phyloP scores from a whole-genome alignment of 306 rosid genomes.

The Castanea crenata region DNA sequence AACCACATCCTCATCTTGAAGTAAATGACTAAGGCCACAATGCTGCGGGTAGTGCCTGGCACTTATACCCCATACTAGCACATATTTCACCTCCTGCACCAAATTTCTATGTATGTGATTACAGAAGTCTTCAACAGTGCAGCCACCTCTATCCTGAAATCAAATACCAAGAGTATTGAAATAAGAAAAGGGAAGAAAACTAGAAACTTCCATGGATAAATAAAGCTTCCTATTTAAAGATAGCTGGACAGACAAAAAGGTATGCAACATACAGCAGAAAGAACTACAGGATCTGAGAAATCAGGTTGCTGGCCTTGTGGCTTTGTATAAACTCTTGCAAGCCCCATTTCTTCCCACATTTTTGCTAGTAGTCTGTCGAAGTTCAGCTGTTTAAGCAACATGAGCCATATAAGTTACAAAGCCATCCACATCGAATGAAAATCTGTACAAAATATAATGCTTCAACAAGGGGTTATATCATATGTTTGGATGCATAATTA shows the following conservation, averaged over 20 bases:
- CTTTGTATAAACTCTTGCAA: too few species aligned
- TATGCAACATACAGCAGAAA: too few species aligned
- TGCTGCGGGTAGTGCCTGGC: slow-evolving; percentile 98
- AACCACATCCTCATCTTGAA: slow-evolving; percentile 90
- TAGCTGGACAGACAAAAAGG: too few species aligned
- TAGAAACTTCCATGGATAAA: slow-evolving; percentile 9
- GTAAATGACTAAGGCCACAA: slow-evolving; percentile 80
- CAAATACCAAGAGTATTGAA: slow-evolving; percentile 27
- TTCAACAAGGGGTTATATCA: background rate
- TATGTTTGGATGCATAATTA: background rate
- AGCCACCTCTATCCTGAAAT: slow-evolving; percentile 94
- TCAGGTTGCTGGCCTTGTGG: too few species aligned
- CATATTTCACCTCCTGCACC: slow-evolving; percentile 95
- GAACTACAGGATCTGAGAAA: too few species aligned
- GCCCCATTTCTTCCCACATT: too few species aligned
- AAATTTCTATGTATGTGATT: slow-evolving; percentile 95
- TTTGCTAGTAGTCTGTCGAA: slow-evolving; percentile 91
- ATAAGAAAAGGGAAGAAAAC: background rate
- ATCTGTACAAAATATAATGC: background rate
- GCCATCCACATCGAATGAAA: background rate
- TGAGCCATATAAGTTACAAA: background rate
- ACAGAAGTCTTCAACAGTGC: slow-evolving; percentile 93
- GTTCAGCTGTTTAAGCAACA: slow-evolving; percentile 68
- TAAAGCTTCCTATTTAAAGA: too few species aligned
- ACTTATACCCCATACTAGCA: slow-evolving; percentile 94